Base-by-base conservation (phyloP, 2,329 filamentous ascomycete genomes). In the Ceratocystis cacaofunesta region DNA sequence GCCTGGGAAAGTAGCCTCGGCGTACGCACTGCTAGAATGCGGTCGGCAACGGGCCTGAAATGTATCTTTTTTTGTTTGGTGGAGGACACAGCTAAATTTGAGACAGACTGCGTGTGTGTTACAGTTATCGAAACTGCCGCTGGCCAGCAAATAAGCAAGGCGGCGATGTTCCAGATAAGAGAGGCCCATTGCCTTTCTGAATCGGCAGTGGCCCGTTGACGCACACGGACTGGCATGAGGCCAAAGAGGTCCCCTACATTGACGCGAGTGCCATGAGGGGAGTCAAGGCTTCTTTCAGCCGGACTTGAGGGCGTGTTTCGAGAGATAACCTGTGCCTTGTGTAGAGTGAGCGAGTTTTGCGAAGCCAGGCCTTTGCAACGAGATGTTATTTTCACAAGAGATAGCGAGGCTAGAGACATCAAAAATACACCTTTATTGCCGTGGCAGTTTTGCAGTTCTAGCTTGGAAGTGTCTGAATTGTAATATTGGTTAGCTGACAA, bases 151-250 rank as follows among this genome's bases (percentile, higher is more conserved):
- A 96, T 77, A n/a, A 95, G 72, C 2, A 95, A 72, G 1, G 82
- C 81, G 1, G 84, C 78, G 2, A 91, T 70, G 5, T 79, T 75
- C 62, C 77, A 79, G 68, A 83, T 81, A 17, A 95, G 75, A 0
- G 74, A 74, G 32, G 85, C 81, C 84, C 89, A 92, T 63, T 88
- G 80, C 69, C 80, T 87, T 22, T 81, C 74, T 61, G 85, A 77
- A 28, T 77, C 72, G 10, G 78, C 77, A 48, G 79, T 73, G 69
- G 78, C 82, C 68, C 91, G 82, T 70, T 91, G 88, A 72, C 94
- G 95, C 30, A 95, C 86, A 15, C 92, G 85, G 12, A 96, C 92
- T 0, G 92, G 91, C 83, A 96, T 89, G 67, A 86, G 88, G 0
- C 92, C 91, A 74, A 96, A 97, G 0, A 96, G 77, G 72, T 96